Evolutionary conservation across 1,284 basidiomycete genomes (phyloP).

Genomic region (Ustilago loliicola): DNA sequence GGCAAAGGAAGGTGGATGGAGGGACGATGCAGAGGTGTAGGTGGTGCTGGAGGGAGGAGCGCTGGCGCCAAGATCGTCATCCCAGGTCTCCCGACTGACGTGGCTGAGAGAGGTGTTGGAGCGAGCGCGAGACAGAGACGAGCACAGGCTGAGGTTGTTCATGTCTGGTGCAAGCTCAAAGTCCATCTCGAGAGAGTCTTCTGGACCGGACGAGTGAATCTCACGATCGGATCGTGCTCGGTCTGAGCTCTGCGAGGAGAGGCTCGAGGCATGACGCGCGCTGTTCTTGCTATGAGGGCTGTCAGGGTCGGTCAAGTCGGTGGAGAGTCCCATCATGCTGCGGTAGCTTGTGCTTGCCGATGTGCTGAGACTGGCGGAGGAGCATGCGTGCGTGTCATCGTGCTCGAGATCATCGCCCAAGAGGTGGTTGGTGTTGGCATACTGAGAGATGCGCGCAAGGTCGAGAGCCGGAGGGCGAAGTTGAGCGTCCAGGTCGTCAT

Average conservation of each 20-base stretch:
- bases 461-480: slow-evolving; percentile 34
- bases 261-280: slow-evolving; percentile 15
- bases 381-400: slow-evolving; percentile 13
- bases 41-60: slow-evolving; percentile 18
- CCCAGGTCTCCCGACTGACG: slow-evolving; percentile 43
- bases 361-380: slow-evolving; percentile 44
- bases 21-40: slow-evolving; percentile 26
- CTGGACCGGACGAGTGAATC: slow-evolving; percentile 22
- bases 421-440: slow-evolving; percentile 2
- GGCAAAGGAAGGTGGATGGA: slow-evolving; percentile 22
- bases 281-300: slow-evolving; percentile 39
- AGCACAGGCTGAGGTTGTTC: slow-evolving; percentile 50
- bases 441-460: slow-evolving; percentile 19
- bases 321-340: slow-evolving; percentile 52
- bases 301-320: slow-evolving; percentile 56
- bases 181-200: slow-evolving; percentile 42
- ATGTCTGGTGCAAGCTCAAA: slow-evolving; percentile 55
- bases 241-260: slow-evolving; percentile 32
- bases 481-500: slow-evolving; percentile 24
- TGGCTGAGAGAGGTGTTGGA: slow-evolving; percentile 45
- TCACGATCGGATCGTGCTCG: slow-evolving; percentile 40
- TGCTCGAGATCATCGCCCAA: neutral
- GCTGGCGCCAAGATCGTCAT: slow-evolving; percentile 25
- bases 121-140: slow-evolving; percentile 42
- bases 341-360: slow-evolving; percentile 52